These are phyloP conservation scores for Micractinium conductrix DNA, from an alignment of 139 green algal genomes.

Conservation along the genomic window DNA sequence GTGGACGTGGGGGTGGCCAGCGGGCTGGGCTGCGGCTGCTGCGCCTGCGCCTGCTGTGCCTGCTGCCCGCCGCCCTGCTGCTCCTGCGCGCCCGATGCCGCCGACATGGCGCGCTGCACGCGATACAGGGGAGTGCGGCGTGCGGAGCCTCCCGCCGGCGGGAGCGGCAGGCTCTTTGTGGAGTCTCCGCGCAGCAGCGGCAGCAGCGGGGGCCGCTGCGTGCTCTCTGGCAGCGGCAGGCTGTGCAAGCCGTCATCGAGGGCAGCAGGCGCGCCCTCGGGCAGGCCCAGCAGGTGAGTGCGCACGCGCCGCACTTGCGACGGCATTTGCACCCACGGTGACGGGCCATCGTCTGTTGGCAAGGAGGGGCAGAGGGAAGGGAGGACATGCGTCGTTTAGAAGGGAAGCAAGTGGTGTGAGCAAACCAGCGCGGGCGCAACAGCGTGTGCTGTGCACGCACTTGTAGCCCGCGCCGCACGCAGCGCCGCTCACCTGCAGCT, in stretches of 20 bases:
- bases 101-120: slow-evolving; percentile 1
- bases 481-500: background rate
- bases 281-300: background rate
- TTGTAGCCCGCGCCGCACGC: too few species aligned
- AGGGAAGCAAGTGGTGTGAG: too few species aligned
- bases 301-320: background rate
- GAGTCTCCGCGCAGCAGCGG: background rate
- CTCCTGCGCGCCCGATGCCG: background rate
- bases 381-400: background rate
- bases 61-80: background rate
- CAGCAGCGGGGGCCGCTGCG: background rate
- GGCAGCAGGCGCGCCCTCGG: background rate
- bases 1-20: background rate
- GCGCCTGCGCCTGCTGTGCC: background rate
- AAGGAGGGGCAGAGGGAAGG: too few species aligned
- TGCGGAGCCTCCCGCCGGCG: background rate
- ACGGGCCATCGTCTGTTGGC: too few species aligned
- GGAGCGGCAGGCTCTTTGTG: slow-evolving; percentile 4
- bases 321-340: slow-evolving; percentile 23
- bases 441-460: too few species aligned
- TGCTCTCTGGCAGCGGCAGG: background rate
- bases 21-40: background rate
- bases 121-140: background rate
- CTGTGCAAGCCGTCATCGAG: background rate
- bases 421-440: too few species aligned